These are phyloP conservation scores for Ceratobasidium sp. DNA, from an alignment of 1,284 basidiomycete genomes.

Conservation along the genomic window DNA sequence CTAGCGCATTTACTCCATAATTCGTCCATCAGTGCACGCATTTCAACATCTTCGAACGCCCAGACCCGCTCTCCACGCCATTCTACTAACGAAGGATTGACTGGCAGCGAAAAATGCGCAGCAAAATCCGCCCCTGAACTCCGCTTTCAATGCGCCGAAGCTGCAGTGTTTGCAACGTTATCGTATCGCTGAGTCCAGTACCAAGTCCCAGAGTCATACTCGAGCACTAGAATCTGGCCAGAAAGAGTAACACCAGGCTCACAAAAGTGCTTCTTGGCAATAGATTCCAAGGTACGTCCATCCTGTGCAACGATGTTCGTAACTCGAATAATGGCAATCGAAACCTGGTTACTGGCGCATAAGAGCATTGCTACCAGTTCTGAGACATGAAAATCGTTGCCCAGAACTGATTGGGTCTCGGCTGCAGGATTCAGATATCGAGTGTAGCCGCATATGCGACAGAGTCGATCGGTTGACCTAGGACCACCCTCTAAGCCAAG, in stretches of 20 bases:
- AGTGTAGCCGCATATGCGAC: constrained; percentile 26
- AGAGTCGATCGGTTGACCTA: constrained; percentile 20
- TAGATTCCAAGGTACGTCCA: not conserved
- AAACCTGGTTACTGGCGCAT: not conserved
- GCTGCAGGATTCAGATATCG: constrained; percentile 2
- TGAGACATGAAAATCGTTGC: not conserved
- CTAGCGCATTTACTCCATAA: constrained; percentile 6
- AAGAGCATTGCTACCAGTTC: constrained; percentile 24
- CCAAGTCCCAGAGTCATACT: constrained; percentile 18
- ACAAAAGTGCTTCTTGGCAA: not conserved
- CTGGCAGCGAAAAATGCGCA: not conserved
- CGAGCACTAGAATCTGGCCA: constrained; percentile 11
- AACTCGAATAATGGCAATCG: not conserved
- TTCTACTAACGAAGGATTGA: not conserved
- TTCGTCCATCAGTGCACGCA: not conserved
- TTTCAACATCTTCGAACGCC: not conserved
- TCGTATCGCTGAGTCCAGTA: constrained; percentile 23
- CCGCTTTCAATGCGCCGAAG: not conserved
- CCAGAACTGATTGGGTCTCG: not conserved
- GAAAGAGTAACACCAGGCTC: constrained; percentile 4
- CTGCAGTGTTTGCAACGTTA: not conserved
- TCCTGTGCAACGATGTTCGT: not conserved
- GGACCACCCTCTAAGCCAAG: not conserved
- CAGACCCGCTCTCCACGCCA: not conserved
- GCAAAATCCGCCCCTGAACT: not conserved